Evolutionary conservation across 2,329 filamentous ascomycete genomes (phyloP).

Genomic region (Colletotrichum abscissum): DNA sequence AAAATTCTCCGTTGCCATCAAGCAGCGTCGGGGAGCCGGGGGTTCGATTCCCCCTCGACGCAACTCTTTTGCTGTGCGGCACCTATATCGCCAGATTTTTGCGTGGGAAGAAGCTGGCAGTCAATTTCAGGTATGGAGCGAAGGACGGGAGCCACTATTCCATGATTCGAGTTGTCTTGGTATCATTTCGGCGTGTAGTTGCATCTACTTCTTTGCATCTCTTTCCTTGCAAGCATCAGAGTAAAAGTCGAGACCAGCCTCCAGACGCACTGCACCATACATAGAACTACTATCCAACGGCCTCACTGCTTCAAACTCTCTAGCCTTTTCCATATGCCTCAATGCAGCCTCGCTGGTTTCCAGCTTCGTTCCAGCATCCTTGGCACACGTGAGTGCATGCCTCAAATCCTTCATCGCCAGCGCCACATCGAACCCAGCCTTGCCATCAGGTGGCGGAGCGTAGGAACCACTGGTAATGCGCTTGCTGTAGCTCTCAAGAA

Average conservation of each 20-base stretch:
- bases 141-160: too few species aligned
- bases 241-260: constrained; percentile 17
- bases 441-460: constrained; percentile 38
- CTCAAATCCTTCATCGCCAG: constrained; percentile 21
- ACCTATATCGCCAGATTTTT: not conserved
- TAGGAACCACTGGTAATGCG: constrained; percentile 42
- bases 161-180: not conserved
- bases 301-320: not conserved
- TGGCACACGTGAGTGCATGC: constrained; percentile 17
- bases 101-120: not conserved
- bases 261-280: constrained; percentile 9
- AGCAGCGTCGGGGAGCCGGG: constrained; percentile 32
- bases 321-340: constrained; percentile 5
- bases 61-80: not conserved
- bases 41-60: constrained; percentile 31
- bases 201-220: not conserved
- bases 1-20: constrained; percentile 31
- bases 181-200: not conserved
- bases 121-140: not conserved
- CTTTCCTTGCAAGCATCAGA: constrained; percentile 15
- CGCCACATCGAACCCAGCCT: constrained; percentile 18
- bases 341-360: constrained; percentile 16
- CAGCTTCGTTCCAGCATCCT: not conserved
- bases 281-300: constrained; percentile 11
- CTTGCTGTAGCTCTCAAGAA: constrained; percentile 42